A percentile compares a stretch with the other conserved stretches of the same genome.
These are phyloP conservation scores for Pseudogymnoascus sp. DNA, from an alignment of 2,329 filamentous ascomycete genomes.

Conservation along the genomic window DNA sequence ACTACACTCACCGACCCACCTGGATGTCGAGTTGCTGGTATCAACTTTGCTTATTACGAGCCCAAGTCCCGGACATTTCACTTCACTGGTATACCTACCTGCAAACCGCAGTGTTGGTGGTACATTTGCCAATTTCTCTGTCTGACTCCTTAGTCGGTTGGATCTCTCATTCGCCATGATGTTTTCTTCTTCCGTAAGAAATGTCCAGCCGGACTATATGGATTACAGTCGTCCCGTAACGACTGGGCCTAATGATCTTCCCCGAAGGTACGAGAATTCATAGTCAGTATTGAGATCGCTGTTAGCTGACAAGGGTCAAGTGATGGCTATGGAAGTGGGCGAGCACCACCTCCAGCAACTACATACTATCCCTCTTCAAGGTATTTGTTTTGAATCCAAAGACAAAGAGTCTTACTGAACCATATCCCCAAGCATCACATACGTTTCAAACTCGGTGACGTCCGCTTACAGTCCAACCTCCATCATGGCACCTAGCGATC, in stretches of 20 bases:
- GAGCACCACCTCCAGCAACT: slow-evolving; percentile 16
- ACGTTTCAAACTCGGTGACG: slow-evolving; percentile 20
- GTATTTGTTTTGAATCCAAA: slow-evolving; percentile 21
- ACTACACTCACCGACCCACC: neutral
- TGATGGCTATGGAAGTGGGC: slow-evolving; percentile 21
- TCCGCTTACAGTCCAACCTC: slow-evolving; percentile 22
- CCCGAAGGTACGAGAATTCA: slow-evolving; percentile 27
- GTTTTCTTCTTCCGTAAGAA: slow-evolving; percentile 17
- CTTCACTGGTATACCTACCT: slow-evolving; percentile 6
- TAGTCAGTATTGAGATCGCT: slow-evolving; percentile 9
- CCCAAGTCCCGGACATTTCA: slow-evolving; percentile 1
- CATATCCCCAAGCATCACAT: slow-evolving; percentile 23
- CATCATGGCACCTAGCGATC: slow-evolving; percentile 18
- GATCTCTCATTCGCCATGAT: slow-evolving; percentile 7
- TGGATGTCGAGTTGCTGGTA: slow-evolving; percentile 6
- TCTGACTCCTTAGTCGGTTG: slow-evolving; percentile 5
- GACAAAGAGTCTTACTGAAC: slow-evolving; percentile 22
- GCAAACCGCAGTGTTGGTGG: slow-evolving; percentile 5
- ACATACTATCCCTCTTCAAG: slow-evolving; percentile 26
- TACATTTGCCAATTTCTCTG: slow-evolving; percentile 5
- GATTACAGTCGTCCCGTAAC: slow-evolving; percentile 17
- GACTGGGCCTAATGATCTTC: slow-evolving; percentile 20
- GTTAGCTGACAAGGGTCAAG: slow-evolving; percentile 24
- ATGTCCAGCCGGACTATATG: slow-evolving; percentile 28
- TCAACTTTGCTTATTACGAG: slow-evolving; percentile 9